phyloP scores from a whole-genome alignment of 441 rosid genomes.

The Oxalis stricta region DNA sequence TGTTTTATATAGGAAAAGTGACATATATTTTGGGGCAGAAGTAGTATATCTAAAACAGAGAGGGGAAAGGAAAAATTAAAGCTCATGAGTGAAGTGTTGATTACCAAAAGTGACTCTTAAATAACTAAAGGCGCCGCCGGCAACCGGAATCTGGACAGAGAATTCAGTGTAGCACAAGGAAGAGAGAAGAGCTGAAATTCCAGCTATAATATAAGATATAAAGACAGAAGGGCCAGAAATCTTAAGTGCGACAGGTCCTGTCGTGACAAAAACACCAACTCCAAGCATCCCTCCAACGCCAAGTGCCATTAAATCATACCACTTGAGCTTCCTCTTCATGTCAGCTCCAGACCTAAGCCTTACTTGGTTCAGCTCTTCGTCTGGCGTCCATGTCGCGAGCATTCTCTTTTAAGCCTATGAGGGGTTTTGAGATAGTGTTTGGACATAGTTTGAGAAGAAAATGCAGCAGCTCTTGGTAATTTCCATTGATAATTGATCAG shows the following conservation, averaged over 20 bases:
- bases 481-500: too few relatives aligned
- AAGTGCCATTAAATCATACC: constrained; percentile 75
- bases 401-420: constrained; percentile 64
- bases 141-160: constrained; percentile 85
- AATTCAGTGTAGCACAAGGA: constrained; percentile 85
- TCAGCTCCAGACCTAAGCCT: constrained; percentile 81
- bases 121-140: constrained; percentile 94
- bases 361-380: constrained; percentile 70
- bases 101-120: constrained; percentile 91
- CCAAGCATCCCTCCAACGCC: constrained; percentile 99
- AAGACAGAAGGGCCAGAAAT: constrained; percentile 72
- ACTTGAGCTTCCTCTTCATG: constrained; percentile 79
- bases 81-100: constrained; percentile 1
- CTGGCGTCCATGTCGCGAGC: constrained; percentile 91
- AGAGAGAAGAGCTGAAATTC: constrained; percentile 77
- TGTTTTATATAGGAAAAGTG: too few relatives aligned
- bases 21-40: too few relatives aligned
- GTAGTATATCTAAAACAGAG: too few relatives aligned
- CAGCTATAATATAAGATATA: constrained; percentile 71
- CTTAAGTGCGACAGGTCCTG: constrained; percentile 52
- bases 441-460: constrained; percentile 32
- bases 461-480: constrained; percentile 16
- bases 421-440: constrained; percentile 72
- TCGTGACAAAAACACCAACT: constrained; percentile 78
- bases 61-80: too few relatives aligned